A percentile compares a stretch with the other conserved stretches of the same genome.
These are phyloP conservation scores for Xerocomus amazonicus DNA, from an alignment of 1,284 basidiomycete genomes.

Conservation along the genomic window DNA sequence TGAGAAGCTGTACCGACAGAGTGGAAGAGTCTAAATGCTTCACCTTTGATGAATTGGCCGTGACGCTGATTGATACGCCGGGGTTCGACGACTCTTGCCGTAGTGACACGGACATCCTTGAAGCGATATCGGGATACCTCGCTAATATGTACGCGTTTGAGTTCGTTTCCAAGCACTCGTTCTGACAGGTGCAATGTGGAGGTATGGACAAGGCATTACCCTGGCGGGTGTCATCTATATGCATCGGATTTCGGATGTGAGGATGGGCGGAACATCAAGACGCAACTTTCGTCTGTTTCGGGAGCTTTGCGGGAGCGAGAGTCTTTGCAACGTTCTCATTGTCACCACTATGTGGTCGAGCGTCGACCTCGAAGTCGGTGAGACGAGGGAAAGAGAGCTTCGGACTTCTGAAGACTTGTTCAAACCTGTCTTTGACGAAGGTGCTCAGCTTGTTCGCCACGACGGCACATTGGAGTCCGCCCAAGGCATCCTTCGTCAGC, in stretches of 20 bases:
- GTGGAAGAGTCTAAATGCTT: neutral
- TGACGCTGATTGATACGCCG: neutral
- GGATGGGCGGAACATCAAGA: neutral
- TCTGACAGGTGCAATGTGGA: neutral
- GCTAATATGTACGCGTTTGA: neutral
- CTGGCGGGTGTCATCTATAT: neutral
- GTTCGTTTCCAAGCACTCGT: too few relatives aligned
- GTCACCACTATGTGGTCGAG: slow-evolving; percentile 1
- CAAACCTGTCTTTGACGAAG: neutral
- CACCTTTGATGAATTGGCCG: neutral
- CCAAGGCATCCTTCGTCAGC: neutral
- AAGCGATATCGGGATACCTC: neutral
- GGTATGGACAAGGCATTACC: neutral
- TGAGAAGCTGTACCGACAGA: neutral
- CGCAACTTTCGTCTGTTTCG: neutral
- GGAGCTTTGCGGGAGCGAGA: neutral
- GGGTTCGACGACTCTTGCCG: neutral
- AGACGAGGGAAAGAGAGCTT: neutral
- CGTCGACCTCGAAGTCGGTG: neutral
- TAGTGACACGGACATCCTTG: neutral
- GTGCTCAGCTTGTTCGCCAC: neutral
- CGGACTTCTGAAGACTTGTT: neutral
- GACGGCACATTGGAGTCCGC: neutral
- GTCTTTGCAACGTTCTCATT: neutral
- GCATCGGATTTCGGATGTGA: neutral